Percentiles rank a stretch among this genome's conserved stretches.
Evolutionary conservation across 768 basidiomycete genomes (phyloP).

Genomic region (Postia placenta): DNA sequence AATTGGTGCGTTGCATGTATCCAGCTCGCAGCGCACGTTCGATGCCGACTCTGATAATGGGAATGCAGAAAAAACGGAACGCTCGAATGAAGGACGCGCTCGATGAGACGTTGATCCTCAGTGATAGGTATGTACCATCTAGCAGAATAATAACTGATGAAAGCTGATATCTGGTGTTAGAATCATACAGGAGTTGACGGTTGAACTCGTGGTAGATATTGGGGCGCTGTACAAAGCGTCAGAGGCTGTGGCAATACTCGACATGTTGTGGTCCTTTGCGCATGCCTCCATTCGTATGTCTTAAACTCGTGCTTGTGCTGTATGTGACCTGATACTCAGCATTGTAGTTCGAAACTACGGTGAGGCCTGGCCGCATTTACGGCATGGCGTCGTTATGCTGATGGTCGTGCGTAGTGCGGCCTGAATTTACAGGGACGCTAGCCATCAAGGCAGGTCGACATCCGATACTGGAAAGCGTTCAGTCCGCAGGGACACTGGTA

Average conservation of each 20-base stretch:
- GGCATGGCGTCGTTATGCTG: background rate
- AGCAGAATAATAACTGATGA: background rate
- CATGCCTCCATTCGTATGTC: constrained; percentile 72
- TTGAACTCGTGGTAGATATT: constrained; percentile 61
- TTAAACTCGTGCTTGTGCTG: background rate
- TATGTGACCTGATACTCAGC: background rate
- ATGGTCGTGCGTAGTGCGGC: constrained; percentile 54
- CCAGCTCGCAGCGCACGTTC: background rate
- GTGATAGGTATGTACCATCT: constrained; percentile 53
- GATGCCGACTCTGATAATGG: background rate
- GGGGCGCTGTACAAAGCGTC: constrained; percentile 85
- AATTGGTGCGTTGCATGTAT: constrained; percentile 52
- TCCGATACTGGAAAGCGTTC: constrained; percentile 75
- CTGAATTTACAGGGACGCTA: constrained; percentile 85
- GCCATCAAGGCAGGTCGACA: constrained; percentile 88
- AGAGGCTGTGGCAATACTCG: constrained; percentile 87
- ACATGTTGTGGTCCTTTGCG: constrained; percentile 88
- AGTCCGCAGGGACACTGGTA: constrained; percentile 63
- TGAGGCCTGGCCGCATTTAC: constrained; percentile 13
- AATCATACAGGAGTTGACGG: constrained; percentile 74
- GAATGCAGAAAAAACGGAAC: constrained; percentile 76
- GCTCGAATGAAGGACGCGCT: constrained; percentile 85
- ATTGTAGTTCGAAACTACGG: constrained; percentile 45
- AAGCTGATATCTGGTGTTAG: constrained; percentile 30
- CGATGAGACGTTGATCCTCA: constrained; percentile 84